Conservation (phyloP, 2,329 filamentous ascomycete genomes). For the Geoglossum cookeanum region DNA sequence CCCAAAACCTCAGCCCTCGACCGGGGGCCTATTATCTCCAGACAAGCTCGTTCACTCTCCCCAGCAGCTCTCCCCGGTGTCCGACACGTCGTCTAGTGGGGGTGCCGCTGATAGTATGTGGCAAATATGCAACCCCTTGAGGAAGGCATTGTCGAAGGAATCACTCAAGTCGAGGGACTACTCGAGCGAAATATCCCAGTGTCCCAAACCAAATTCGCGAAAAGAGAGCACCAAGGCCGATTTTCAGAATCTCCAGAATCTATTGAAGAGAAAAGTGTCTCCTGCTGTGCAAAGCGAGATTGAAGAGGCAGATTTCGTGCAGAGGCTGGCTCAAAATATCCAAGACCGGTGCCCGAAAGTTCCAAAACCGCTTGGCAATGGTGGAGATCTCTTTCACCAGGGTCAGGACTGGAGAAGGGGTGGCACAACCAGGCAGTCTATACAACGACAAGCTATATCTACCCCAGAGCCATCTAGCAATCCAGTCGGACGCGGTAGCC, state of each 20-base stretch:
- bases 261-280: neutral
- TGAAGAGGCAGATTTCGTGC: neutral
- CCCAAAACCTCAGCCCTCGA: neutral
- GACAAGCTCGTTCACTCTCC: neutral
- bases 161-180: constrained; percentile 1
- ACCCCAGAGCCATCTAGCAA: neutral
- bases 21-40: neutral
- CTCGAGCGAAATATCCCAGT: neutral
- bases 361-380: neutral
- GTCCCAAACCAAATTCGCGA: neutral
- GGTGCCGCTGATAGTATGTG: neutral
- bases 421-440: neutral
- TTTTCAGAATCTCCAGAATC: neutral
- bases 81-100: neutral
- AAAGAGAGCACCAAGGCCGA: neutral
- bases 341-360: neutral
- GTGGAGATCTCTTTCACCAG: neutral
- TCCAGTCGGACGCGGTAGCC: neutral
- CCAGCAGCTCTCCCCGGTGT: neutral
- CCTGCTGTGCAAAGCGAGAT: neutral
- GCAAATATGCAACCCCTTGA: neutral
- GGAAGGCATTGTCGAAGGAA: neutral
- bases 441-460: no score
- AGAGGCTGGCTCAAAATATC: neutral
- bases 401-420: neutral